A percentile compares a stretch with the other conserved stretches of the same genome.
These are phyloP conservation scores for Candida easanensis DNA, from an alignment of 805 yeast genomes.

Conservation along the genomic window DNA sequence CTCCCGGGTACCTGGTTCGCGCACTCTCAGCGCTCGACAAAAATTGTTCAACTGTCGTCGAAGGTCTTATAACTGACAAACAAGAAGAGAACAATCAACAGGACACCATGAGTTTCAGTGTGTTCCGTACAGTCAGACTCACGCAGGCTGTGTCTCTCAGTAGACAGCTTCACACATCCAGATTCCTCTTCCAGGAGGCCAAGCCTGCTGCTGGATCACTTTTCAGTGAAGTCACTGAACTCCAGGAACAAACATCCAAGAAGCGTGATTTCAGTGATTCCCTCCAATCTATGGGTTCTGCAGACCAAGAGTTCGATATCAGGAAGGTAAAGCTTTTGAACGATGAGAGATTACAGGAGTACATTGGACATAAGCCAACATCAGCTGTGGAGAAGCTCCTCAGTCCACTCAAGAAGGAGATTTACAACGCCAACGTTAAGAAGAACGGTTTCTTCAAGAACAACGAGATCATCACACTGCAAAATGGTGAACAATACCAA, in stretches of 20 bases:
- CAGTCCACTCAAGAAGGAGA: constrained; percentile 65
- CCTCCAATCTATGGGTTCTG: constrained; percentile 23
- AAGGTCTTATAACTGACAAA: not conserved
- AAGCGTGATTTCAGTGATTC: constrained; percentile 26
- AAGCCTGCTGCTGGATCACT: constrained; percentile 16
- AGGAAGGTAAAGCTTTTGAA: constrained; percentile 31
- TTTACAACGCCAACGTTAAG: constrained; percentile 60
- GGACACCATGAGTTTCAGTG: constrained; percentile 1
- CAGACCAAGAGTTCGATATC: constrained; percentile 19
- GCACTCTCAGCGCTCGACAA: not conserved
- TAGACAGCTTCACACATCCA: constrained; percentile 9
- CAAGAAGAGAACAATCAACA: not conserved
- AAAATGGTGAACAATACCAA: constrained; percentile 46
- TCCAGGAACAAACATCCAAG: constrained; percentile 13
- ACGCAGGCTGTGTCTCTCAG: not conserved
- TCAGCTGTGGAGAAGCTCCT: constrained; percentile 54
- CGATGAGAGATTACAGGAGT: constrained; percentile 44
- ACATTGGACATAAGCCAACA: constrained; percentile 46
- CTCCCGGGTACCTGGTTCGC: not conserved
- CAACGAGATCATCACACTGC: constrained; percentile 44
- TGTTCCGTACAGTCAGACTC: constrained; percentile 7
- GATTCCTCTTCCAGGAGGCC: constrained; percentile 6
- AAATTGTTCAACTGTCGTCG: not conserved
- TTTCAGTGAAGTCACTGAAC: constrained; percentile 26
- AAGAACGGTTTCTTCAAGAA: constrained; percentile 67